Percentiles rank a stretch among this genome's conserved stretches.
These are phyloP conservation scores for Pichia sp. DNA, from an alignment of 1,139 yeast species.

Conservation along the genomic window DNA sequence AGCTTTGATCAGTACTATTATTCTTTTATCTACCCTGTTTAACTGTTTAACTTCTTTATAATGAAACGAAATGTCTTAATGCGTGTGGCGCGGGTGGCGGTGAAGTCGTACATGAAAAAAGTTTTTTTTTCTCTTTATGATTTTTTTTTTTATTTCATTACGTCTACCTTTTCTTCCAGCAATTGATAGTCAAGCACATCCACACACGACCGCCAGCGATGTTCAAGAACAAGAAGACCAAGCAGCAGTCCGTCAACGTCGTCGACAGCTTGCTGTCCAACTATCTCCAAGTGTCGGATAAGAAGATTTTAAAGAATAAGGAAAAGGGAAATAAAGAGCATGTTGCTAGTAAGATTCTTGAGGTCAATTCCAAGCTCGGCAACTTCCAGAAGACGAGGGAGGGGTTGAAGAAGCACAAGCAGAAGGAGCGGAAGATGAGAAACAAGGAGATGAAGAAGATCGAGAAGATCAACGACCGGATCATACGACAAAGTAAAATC, in stretches of 20 bases:
- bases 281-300: conserved; percentile 25
- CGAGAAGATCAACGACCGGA: conserved; percentile 38
- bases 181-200: background rate
- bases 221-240: conserved; percentile 28
- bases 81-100: no score
- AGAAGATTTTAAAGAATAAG: conserved; percentile 14
- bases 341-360: conserved; percentile 14
- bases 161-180: background rate
- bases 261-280: conserved; percentile 28
- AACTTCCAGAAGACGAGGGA: conserved; percentile 10
- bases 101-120: no score
- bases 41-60: background rate
- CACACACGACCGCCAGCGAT: conserved; percentile 6
- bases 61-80: background rate
- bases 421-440: conserved; percentile 15
- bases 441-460: conserved; percentile 40
- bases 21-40: background rate
- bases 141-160: background rate
- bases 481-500: conserved; percentile 51
- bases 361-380: conserved; percentile 11
- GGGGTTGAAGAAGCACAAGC: conserved; percentile 12
- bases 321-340: conserved; percentile 9
- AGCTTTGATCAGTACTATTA: conserved; percentile 12
- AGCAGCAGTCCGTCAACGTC: conserved; percentile 22
- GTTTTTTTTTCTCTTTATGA: conserved; percentile 1